Evolutionary conservation across 306 rosid species (phyloP).

Genomic region (Quercus engelmannii): DNA sequence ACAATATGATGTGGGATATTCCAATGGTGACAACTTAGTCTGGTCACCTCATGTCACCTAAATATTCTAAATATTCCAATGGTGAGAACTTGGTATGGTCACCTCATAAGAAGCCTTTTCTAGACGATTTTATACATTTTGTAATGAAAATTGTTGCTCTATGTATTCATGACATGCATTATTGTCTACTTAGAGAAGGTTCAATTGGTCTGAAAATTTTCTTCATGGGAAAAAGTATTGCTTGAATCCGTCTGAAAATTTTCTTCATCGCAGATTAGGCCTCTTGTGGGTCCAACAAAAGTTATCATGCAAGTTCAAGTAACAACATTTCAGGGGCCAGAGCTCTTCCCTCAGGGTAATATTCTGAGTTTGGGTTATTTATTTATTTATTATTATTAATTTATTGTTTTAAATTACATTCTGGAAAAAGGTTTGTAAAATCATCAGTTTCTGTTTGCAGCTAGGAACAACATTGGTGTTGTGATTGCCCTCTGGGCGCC

Average conservation of each 20-base stretch:
- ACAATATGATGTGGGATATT: background rate
- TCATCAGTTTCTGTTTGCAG: constrained; percentile 54
- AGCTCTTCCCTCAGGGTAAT: constrained; percentile 91
- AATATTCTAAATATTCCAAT: too few relatives aligned
- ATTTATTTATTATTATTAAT: too few relatives aligned
- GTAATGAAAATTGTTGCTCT: background rate
- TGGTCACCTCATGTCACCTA: too few relatives aligned
- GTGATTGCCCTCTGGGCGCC: constrained; percentile 92
- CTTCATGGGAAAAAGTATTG: too few relatives aligned
- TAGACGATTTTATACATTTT: background rate
- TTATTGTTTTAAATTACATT: background rate
- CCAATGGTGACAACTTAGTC: background rate
- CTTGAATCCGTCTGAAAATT: background rate
- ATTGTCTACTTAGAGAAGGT: background rate
- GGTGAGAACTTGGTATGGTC: too few relatives aligned
- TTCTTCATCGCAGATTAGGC: constrained; percentile 69
- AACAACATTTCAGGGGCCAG: constrained; percentile 64
- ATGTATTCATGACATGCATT: background rate
- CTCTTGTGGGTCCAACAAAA: constrained; percentile 85
- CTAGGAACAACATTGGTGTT: constrained; percentile 75
- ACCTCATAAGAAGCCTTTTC: too few relatives aligned
- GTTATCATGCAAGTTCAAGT: constrained; percentile 63
- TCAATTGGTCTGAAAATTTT: too few relatives aligned
- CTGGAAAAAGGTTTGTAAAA: constrained; percentile 13
- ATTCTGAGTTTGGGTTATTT: constrained; percentile 1